Evolutionary conservation across 495 filamentous ascomycete species (phyloP).

Genomic region (Aspergillus cavernicola): DNA sequence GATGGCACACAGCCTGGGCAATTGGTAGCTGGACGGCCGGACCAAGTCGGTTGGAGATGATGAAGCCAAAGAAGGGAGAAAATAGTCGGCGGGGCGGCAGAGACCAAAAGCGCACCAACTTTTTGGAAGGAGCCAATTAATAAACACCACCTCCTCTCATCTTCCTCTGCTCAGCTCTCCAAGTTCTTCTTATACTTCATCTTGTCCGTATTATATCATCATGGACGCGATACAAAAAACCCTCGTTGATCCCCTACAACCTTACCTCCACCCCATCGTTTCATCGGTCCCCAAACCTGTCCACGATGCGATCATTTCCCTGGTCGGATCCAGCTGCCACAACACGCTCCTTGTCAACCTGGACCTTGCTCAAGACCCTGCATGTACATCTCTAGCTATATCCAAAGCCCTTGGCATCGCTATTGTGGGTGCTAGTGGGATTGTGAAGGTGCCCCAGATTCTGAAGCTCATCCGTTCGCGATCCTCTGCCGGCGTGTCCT

Average conservation of each 20-base stretch:
- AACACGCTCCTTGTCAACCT: slow-evolving; percentile 74
- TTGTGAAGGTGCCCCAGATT: slow-evolving; percentile 96
- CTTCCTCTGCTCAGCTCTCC: not conserved
- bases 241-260: slow-evolving; percentile 61
- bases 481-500: slow-evolving; percentile 77
- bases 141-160: not conserved
- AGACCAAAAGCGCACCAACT: slow-evolving; percentile 31
- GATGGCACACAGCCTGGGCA: slow-evolving; percentile 12
- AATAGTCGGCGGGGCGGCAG: slow-evolving; percentile 30
- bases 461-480: slow-evolving; percentile 78
- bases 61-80: slow-evolving; percentile 19
- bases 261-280: slow-evolving; percentile 69
- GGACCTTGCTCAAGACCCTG: slow-evolving; percentile 61
- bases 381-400: slow-evolving; percentile 80
- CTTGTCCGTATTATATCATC: not conserved
- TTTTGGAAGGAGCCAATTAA: slow-evolving; percentile 4
- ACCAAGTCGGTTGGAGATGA: too few species aligned
- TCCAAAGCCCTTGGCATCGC: slow-evolving; percentile 90
- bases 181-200: not conserved
- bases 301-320: slow-evolving; percentile 65
- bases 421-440: slow-evolving; percentile 80
- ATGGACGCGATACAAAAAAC: slow-evolving; percentile 45
- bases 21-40: not conserved
- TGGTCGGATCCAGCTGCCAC: slow-evolving; percentile 85
- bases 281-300: slow-evolving; percentile 75